A percentile compares a stretch with the other conserved stretches of the same genome.
These are phyloP conservation scores for Massarina eburnea DNA, from an alignment of 2,329 filamentous ascomycete genomes.

Conservation along the genomic window DNA sequence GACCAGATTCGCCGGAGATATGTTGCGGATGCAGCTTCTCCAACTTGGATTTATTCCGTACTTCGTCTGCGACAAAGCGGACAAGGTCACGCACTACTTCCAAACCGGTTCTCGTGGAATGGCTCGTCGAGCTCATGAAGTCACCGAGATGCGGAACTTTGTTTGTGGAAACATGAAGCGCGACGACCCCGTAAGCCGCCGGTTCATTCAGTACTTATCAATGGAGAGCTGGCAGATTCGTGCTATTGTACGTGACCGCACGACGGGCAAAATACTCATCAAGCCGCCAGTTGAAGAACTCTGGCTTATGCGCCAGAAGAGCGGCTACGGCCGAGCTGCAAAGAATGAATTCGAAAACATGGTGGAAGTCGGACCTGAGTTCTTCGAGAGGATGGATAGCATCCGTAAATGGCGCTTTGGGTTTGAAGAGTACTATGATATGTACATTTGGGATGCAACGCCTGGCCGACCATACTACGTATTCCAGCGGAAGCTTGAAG, in stretches of 20 bases:
- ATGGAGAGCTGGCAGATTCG: constrained; percentile 40
- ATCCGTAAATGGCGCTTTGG: constrained; percentile 42
- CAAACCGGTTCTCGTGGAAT: constrained; percentile 38
- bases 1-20: constrained; percentile 46
- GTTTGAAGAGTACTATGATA: constrained; percentile 49
- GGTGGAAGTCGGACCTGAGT: constrained; percentile 37
- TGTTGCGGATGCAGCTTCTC: constrained; percentile 44
- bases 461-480: constrained; percentile 34
- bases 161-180: constrained; percentile 48
- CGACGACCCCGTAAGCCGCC: constrained; percentile 44
- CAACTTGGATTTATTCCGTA: constrained; percentile 46
- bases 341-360: constrained; percentile 43
- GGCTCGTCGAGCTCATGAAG: constrained; percentile 36
- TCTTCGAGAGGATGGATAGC: constrained; percentile 46
- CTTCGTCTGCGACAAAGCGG: constrained; percentile 35
- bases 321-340: constrained; percentile 43
- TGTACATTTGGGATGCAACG: constrained; percentile 46
- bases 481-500: constrained; percentile 35
- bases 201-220: constrained; percentile 47
- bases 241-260: constrained; percentile 46
- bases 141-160: constrained; percentile 44
- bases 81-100: constrained; percentile 33
- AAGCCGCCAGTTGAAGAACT: constrained; percentile 42
- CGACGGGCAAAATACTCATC: constrained; percentile 41
- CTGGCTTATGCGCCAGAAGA: constrained; percentile 45